Evolutionary conservation across 257 asterid species (phyloP), one percentile per base, ranked within the genome.

Genomic region (Osmanthus fragrans): DNA sequence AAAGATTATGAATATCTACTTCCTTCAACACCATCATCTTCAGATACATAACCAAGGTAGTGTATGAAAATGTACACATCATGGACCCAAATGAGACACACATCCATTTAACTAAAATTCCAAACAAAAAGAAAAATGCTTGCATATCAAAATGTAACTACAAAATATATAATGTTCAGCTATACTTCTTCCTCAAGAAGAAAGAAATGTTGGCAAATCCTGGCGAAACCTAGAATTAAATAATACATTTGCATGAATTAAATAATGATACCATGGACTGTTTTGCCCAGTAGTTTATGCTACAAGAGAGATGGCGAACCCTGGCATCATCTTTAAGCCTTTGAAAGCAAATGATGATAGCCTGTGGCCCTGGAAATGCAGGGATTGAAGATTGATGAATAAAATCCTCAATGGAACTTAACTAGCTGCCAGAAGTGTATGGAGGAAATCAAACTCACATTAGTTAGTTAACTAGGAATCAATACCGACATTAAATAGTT

Each of bases 341-440:
- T 85, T 80, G 87, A 88, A 86, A 89, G 91, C 91, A 90, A 85
- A 74, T 84, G 80, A 82, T 82, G 82, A 86, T 80, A 74, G 90
- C 86, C 88, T 45, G 83, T 82, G 71, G 85, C 89, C 94, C 97
- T 87, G 88, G 90, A 82, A 87, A 85, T 79, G 82, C 87, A 80
- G 87, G 87, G 83, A 82, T 83, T 74, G 68, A 79, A 80, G 80
- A 87, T 81, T 70, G 75, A 81, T 88, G 82, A 85, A 85, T 72
- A 40, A 40, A 10, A 74, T 70, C 84, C 82, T 77, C 78, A 83
- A 76, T 3, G 65, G 49, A 85, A 84, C 72, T 56, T 12, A 76
- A 80, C 68, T 49, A 15, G 73, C 82, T 81, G 82, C 87, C 83
- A 81, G 49, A 40, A 56, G 63, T 54, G 74, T 25, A 72, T 64